These are phyloP conservation scores for Sarocladium kiliense DNA, from an alignment of 2,329 filamentous ascomycete species.

Conservation along the genomic window DNA sequence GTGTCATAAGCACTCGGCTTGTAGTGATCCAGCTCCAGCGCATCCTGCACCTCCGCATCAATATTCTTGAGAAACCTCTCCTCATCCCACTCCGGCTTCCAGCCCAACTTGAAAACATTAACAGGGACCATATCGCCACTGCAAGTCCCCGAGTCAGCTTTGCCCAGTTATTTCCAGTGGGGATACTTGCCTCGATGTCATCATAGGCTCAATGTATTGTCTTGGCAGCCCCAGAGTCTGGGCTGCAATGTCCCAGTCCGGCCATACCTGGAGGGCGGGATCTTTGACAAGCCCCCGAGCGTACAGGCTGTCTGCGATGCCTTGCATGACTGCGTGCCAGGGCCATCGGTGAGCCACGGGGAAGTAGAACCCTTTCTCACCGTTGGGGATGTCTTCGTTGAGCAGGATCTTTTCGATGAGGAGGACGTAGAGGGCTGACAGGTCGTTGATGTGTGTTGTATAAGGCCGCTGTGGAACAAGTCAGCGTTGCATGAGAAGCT, in stretches of 20 bases:
- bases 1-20: background rate
- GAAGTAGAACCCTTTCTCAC: slow-evolving; percentile 29
- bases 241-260: slow-evolving; percentile 24
- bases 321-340: slow-evolving; percentile 25
- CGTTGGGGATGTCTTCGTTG: no score
- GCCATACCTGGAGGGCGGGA: slow-evolving; percentile 20
- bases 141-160: no score
- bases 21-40: slow-evolving; percentile 16
- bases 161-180: no score
- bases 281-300: slow-evolving; percentile 23
- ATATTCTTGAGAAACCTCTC: slow-evolving; percentile 19
- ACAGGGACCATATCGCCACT: slow-evolving; percentile 15
- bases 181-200: slow-evolving; percentile 22
- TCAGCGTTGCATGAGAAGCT: no score
- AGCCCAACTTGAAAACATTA: slow-evolving; percentile 19
- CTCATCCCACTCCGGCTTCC: slow-evolving; percentile 23
- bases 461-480: no score
- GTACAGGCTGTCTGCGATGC: slow-evolving; percentile 20
- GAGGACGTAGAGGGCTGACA: slow-evolving; percentile 23
- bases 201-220: slow-evolving; percentile 19
- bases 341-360: slow-evolving; percentile 20
- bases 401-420: slow-evolving; percentile 21
- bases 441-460: slow-evolving; percentile 24
- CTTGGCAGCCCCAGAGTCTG: slow-evolving; percentile 24
- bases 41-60: slow-evolving; percentile 21